Conservation (phyloP, 345 rosid genomes). For the Citrus sp. region DNA sequence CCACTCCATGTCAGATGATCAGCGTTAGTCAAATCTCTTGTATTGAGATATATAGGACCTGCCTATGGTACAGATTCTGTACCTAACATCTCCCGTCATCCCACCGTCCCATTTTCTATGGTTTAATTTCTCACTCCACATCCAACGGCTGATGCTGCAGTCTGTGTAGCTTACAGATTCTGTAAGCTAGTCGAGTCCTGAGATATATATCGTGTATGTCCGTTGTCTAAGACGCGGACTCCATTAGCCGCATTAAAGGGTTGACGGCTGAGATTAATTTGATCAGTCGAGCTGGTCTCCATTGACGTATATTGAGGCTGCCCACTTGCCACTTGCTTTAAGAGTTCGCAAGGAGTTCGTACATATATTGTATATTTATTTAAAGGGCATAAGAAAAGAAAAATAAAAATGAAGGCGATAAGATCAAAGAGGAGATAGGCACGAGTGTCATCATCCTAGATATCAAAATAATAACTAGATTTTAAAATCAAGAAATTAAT, state of each 20-base stretch:
- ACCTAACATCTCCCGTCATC: no score
- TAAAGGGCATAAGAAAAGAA: no score
- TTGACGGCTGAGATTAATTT: background rate
- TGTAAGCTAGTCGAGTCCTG: no score
- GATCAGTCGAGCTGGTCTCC: background rate
- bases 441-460: constrained; percentile 34
- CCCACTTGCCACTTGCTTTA: background rate
- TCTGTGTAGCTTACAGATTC: no score
- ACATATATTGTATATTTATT: background rate
- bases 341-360: background rate
- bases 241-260: background rate
- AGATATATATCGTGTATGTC: no score
- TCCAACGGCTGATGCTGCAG: no score
- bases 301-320: background rate
- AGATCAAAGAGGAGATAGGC: constrained; percentile 36
- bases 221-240: background rate
- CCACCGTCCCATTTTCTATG: no score
- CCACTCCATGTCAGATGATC: background rate
- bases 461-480: background rate
- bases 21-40: background rate
- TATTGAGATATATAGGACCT: no score
- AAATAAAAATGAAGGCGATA: constrained; percentile 16
- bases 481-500: background rate
- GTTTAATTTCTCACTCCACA: no score
- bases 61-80: no score